Evolutionary conservation across 2,329 filamentous ascomycete species (phyloP).

Genomic region (Chaetomium sp.): DNA sequence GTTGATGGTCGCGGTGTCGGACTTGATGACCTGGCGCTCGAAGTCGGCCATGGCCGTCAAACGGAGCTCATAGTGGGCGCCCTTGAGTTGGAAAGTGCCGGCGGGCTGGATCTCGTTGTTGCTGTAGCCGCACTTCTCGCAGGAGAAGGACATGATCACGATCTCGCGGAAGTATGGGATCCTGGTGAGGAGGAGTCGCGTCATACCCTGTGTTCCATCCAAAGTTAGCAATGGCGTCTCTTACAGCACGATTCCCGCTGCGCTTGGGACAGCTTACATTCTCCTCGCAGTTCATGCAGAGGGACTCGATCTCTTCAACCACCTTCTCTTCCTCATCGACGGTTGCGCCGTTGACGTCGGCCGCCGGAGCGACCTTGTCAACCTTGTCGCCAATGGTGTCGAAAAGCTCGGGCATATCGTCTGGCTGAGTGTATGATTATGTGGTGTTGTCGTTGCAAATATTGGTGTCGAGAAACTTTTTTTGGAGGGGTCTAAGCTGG

Average conservation of each 20-base stretch:
- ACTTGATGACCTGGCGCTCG: slow-evolving; percentile 83
- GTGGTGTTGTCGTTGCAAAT: slow-evolving; percentile 26
- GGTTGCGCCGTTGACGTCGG: slow-evolving; percentile 31
- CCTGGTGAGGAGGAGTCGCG: slow-evolving; percentile 77
- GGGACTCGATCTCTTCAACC: slow-evolving; percentile 66
- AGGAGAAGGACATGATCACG: slow-evolving; percentile 94
- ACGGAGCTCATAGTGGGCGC: slow-evolving; percentile 74
- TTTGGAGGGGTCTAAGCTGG: slow-evolving; percentile 34
- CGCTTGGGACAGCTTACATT: slow-evolving; percentile 47
- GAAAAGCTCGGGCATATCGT: slow-evolving; percentile 46
- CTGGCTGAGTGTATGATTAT: slow-evolving; percentile 19
- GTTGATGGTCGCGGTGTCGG: slow-evolving; percentile 77
- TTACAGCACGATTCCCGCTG: background rate
- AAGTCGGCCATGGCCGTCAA: slow-evolving; percentile 69
- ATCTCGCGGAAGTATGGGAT: slow-evolving; percentile 98
- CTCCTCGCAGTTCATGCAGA: slow-evolving; percentile 81
- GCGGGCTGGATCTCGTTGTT: slow-evolving; percentile 95
- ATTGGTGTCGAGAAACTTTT: slow-evolving; percentile 19
- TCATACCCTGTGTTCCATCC: slow-evolving; percentile 57
- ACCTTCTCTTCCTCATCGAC: slow-evolving; percentile 43
- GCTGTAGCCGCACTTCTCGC: slow-evolving; percentile 78
- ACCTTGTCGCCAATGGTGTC: slow-evolving; percentile 57
- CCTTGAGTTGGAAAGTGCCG: slow-evolving; percentile 84
- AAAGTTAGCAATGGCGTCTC: background rate
- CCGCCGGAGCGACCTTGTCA: slow-evolving; percentile 40